Conservation (phyloP, 192 early-diverging fungal species). For the Umbelopsis sp. region DNA sequence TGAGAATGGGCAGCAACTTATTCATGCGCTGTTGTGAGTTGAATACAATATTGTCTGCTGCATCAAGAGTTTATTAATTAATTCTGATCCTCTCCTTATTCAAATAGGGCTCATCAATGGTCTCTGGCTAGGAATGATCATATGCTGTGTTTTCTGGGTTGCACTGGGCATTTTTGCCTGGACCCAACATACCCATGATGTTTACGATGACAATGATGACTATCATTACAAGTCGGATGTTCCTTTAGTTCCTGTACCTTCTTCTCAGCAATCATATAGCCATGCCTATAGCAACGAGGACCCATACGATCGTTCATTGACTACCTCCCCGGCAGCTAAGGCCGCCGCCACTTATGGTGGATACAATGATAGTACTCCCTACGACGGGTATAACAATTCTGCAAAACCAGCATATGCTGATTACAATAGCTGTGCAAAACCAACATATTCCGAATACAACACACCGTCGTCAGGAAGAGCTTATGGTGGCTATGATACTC, state of each 20-base stretch:
- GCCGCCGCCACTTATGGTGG: not conserved
- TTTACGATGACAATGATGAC: constrained; percentile 2
- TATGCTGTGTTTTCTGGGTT: constrained; percentile 3
- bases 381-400: not conserved
- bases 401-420: not conserved
- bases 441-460: not conserved
- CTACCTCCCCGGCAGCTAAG: not conserved
- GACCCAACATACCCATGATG: constrained; percentile 1
- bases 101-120: constrained; percentile 4
- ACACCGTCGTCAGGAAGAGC: not conserved
- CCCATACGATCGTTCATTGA: constrained; percentile 1
- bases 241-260: constrained; percentile 3
- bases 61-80: not conserved
- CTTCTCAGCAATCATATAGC: not conserved
- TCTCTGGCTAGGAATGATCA: constrained; percentile 7
- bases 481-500: not conserved
- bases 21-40: constrained; percentile 16
- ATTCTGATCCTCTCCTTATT: not conserved
- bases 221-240: constrained; percentile 15
- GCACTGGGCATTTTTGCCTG: constrained; percentile 10
- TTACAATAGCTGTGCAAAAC: not conserved
- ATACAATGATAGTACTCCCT: not conserved
- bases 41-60: not conserved
- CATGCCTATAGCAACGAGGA: not conserved
- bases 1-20: not conserved